Evolutionary conservation across 257 asterid species (phyloP), one percentile per base, ranked within the genome.

Genomic region (Nyctanthes arbortristis): DNA sequence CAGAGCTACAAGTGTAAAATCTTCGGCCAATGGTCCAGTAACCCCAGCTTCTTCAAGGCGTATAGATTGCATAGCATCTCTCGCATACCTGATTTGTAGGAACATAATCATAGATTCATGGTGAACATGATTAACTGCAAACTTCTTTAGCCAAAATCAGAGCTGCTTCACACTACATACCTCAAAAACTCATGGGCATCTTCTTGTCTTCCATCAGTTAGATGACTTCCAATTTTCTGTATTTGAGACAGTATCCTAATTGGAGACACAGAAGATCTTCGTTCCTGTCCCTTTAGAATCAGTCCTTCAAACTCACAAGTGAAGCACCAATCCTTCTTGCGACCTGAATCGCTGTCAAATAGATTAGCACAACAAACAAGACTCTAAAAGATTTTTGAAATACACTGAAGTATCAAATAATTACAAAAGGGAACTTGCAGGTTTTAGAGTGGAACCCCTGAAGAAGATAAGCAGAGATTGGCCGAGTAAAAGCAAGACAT

Each of bases 121-220:
- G 57, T 72, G 70, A 79, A 72, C 54, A 60, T 55, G 67, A 33
- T 34, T 25, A 67, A 16, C 20, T 43, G 20, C 25, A 54, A 72
- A 35, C 20, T 20, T 29, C 18, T 27, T 27, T n/a, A 56, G 65
- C 43, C 35, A 56, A 74, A 72, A 60, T 16, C n/a, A 61, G 66
- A 72, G 14, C 47, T 45, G 63, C 40, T 69, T 18, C 47, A 49
- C 66, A 62, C 43, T 52, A 78, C 80, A 55, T 34, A 72, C 92
- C 89, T 86, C 74, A 86, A 74, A 76, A 86, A 86, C 76, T 87
- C 93, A 36, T 87, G 93, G 2, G 93, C 93, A 70, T 87, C 93
- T 82, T 87, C 93, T 75, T 87, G 84, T 76, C 88, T 78, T 65
- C 79, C 79, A 43, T 57, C 54, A 70, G 68, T 60, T 36, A 75